Percentiles rank a stretch among this genome's conserved stretches.
Conservation (phyloP, 129 eudicot genomes). For the Mikania micrantha region DNA sequence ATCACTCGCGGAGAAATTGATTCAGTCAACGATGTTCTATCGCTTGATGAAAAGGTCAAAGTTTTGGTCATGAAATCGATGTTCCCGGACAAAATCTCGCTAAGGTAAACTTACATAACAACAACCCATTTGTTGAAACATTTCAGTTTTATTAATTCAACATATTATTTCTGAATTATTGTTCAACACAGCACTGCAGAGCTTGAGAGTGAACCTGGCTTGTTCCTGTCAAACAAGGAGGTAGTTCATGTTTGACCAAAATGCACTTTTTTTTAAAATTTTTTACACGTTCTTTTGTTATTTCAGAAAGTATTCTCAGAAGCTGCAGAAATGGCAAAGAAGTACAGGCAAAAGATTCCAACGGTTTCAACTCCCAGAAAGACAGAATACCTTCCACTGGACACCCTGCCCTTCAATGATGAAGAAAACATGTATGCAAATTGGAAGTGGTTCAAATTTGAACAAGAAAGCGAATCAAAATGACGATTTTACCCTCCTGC, state of each 20-base stretch:
- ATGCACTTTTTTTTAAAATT: neutral
- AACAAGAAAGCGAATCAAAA: slow-evolving; percentile 27
- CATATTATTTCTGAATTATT: no score
- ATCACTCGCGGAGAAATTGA: slow-evolving; percentile 48
- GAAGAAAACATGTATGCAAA: slow-evolving; percentile 70
- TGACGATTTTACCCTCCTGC: slow-evolving; percentile 8
- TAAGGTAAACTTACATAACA: slow-evolving; percentile 59
- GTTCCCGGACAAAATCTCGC: slow-evolving; percentile 82
- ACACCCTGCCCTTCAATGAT: slow-evolving; percentile 43
- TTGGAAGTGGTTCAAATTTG: slow-evolving; percentile 88
- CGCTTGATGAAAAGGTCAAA: slow-evolving; percentile 74
- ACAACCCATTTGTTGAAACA: neutral
- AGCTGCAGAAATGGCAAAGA: slow-evolving; percentile 86
- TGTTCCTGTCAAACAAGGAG: slow-evolving; percentile 72
- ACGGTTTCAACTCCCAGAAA: slow-evolving; percentile 35
- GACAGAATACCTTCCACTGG: slow-evolving; percentile 35
- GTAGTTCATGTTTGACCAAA: slow-evolving; percentile 27
- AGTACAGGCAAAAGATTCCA: slow-evolving; percentile 56
- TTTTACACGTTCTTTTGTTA: neutral
- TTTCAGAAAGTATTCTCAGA: slow-evolving; percentile 76
- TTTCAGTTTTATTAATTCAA: no score
- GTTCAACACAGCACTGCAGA: slow-evolving; percentile 81
- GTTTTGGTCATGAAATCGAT: slow-evolving; percentile 80
- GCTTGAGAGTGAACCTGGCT: slow-evolving; percentile 92
- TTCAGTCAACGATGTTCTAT: slow-evolving; percentile 51